Evolutionary conservation across 345 rosid genomes (phyloP), one percentile per base, ranked within the genome.

Genomic region (Populus davidiana): DNA sequence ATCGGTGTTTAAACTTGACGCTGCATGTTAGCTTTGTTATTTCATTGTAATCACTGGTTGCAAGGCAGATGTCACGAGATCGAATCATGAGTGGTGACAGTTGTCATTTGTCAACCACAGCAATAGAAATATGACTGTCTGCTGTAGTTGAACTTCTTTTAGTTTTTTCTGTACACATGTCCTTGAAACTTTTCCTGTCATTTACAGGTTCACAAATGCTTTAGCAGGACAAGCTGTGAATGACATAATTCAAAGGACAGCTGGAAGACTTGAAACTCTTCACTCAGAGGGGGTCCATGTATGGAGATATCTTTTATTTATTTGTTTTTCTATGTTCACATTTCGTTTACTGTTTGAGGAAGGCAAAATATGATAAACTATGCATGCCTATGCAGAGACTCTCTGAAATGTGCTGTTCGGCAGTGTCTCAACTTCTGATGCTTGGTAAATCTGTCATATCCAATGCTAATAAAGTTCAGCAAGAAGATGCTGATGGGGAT

Each of bases 231-330:
- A 79, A 77, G 80, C 85, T 56, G 80, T 85, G 47, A 86, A 90
- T 75, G 98, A 96, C 81, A 87, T 92, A 77, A 81, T 94, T 78
- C 97, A 92, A 81, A 89, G 93, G 75, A 94, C 99, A 11, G 80
- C 88, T 72, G 90, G 95, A 85, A 89, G 99, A 80, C 89, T 92
- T 41, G 99, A 96, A 81, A 85, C 94, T 63, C 92, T 93, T 77
- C 99, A 96, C 85, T 92, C 99, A 11, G 98, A 96, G 83, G 98
- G 99, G 63, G 90, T 93, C 86, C 99, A 96, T 86, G 99, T 96
- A 88, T 67, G 92, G 50, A 4, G 47, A 84, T 75, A 79, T 75
- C 64, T 29, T 27, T 63, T 79, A 27, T 61, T 39, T 2, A 4
- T 67, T 1, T 82, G 50, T 35, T 71, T 16, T 49, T 31, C 17